Base-by-base conservation (phyloP, 805 yeast genomes). In the Wickerhamomyces subpelliculosus region DNA sequence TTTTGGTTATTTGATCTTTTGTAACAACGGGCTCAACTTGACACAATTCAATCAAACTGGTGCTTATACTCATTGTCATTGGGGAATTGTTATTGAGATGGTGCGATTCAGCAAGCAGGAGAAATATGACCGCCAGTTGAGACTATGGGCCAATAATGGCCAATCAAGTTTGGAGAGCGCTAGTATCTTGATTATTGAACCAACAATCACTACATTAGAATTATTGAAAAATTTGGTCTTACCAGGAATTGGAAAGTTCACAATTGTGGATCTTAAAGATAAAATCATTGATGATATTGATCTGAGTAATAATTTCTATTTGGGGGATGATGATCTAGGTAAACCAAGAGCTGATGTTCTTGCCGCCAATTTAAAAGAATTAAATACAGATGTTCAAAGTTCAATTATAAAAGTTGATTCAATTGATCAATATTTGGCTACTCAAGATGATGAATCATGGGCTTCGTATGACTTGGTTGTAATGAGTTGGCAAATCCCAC, bases 71-170 rank as follows among this genome's bases (percentile, higher is more conserved):
- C 9, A 21, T 21, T 7, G 6, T 21, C 23, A 24, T 24, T 24
- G 8, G 26, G 12, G 13, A 24, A 11, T 10, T 10, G 8, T 24
- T 24, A 11, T 24, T 5, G 9, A 24, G 18, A 13, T 14, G 16
- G 28, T 13, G 18, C 29, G 16, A 11, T 5, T 27, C 19, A 43
- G 30, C 44, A 72, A 65, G 39, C 58, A 57, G 49, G 66, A 67
- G 35, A 78, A 78, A 43, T 88, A 85, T 54, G 96, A 89, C 58
- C 70, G 98, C 27, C 97, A 90, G 55, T 62, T 90, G 41, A 72
- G 97, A 27, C 62, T 90, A 13, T 90, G 97, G 97, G 88, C 85
- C 2, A 51, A 71, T 0, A 58, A 69, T 10, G 98, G 97, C 4
- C 98, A 90, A 52, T 41, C 57, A 4, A 63, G 67, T 7, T 64